Conservation (phyloP, 352 stramenopile species). For the Blastocystis sp. region DNA sequence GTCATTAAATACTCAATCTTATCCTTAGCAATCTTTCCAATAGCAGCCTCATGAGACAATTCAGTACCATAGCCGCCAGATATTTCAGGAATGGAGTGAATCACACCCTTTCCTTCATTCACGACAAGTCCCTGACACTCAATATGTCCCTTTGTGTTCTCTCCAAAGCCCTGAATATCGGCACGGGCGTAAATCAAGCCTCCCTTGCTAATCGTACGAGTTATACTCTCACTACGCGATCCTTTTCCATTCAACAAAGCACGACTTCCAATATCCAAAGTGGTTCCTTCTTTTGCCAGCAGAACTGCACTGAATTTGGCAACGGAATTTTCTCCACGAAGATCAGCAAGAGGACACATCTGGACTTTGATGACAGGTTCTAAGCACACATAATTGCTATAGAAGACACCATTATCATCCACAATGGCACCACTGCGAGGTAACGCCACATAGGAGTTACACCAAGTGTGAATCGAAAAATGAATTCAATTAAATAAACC, state of each 20-base stretch:
- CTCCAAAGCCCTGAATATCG: conserved; percentile 47
- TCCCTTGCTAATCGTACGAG: conserved; percentile 64
- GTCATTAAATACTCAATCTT: conserved; percentile 69
- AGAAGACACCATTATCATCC: conserved; percentile 66
- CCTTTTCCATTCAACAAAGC: conserved; percentile 48
- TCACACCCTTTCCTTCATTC: conserved; percentile 60
- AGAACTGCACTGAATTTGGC: conserved; percentile 62
- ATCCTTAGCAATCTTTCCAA: conserved; percentile 64
- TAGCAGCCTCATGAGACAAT: conserved; percentile 59
- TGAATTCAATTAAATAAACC: background rate
- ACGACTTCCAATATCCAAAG: conserved; percentile 36
- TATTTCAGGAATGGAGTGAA: conserved; percentile 61
- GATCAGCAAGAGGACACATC: conserved; percentile 60
- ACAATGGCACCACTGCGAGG: conserved; percentile 50
- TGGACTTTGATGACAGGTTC: conserved; percentile 56
- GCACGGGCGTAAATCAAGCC: conserved; percentile 53
- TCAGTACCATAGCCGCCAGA: conserved; percentile 39
- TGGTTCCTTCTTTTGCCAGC: conserved; percentile 55
- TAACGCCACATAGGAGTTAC: conserved; percentile 43
- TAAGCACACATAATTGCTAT: conserved; percentile 67
- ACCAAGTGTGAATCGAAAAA: conserved; percentile 55
- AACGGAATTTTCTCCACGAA: conserved; percentile 33
- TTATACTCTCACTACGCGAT: conserved; percentile 57
- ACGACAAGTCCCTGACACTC: conserved; percentile 67
- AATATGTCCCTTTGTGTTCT: conserved; percentile 67